Percentiles rank a stretch among this genome's conserved stretches.
Conservation (phyloP, 495 filamentous ascomycete genomes). For the Talaromyces ruber region DNA sequence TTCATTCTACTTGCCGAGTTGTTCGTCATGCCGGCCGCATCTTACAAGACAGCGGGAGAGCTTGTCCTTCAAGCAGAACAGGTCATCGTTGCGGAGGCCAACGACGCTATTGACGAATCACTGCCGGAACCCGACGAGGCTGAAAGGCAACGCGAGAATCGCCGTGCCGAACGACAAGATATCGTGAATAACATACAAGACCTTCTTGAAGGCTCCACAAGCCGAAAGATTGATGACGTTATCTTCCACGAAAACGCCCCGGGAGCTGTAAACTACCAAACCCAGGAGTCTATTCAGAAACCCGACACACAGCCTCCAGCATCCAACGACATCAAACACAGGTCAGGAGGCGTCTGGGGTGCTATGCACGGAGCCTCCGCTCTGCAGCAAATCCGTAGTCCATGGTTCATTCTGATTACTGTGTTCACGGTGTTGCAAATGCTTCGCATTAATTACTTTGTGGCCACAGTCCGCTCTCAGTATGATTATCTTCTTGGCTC, state of each 20-base stretch:
- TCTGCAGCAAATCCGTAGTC: slow-evolving; percentile 62
- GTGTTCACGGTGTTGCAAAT: slow-evolving; percentile 86
- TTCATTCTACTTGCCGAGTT: slow-evolving; percentile 64
- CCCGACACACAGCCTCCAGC: slow-evolving; percentile 10
- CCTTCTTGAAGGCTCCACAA: slow-evolving; percentile 53
- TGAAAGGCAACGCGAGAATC: slow-evolving; percentile 53
- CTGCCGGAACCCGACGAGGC: slow-evolving; percentile 35
- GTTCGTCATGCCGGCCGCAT: slow-evolving; percentile 65
- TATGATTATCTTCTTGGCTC: slow-evolving; percentile 70
- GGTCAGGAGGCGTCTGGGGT: slow-evolving; percentile 75
- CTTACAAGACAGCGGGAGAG: slow-evolving; percentile 85
- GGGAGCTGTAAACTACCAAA: slow-evolving; percentile 19
- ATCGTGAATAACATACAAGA: slow-evolving; percentile 66
- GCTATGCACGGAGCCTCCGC: slow-evolving; percentile 73
- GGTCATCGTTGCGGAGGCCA: slow-evolving; percentile 29
- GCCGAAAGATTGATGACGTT: slow-evolving; percentile 16
- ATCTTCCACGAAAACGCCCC: neutral
- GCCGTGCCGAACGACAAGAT: slow-evolving; percentile 54
- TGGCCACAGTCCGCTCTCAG: slow-evolving; percentile 81
- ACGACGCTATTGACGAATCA: slow-evolving; percentile 54
- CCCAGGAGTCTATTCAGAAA: slow-evolving; percentile 8
- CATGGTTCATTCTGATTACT: slow-evolving; percentile 84
- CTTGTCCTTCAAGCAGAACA: slow-evolving; percentile 64
- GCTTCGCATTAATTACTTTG: slow-evolving; percentile 96
- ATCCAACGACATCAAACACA: slow-evolving; percentile 40